Evolutionary conservation across 2,329 filamentous ascomycete species (phyloP).

Genomic region (Penicillium sp.): DNA sequence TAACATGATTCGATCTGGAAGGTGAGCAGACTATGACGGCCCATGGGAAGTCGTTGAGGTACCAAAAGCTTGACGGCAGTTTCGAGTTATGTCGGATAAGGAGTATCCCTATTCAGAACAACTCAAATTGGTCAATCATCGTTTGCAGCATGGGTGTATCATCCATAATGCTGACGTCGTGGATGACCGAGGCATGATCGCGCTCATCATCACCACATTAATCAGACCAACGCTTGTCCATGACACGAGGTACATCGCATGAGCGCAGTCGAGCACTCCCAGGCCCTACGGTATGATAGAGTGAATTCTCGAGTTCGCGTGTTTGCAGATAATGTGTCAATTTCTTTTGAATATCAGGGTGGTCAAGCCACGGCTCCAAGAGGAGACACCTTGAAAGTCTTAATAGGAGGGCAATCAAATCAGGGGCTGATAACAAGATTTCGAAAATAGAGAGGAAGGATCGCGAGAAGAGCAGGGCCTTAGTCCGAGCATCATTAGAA

Average conservation of each 20-base stretch:
- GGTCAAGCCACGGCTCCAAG: conserved; percentile 13
- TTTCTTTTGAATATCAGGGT: conserved; percentile 16
- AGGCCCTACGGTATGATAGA: background rate
- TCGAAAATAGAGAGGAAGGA: conserved; percentile 20
- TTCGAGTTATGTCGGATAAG: conserved; percentile 2
- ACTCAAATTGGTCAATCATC: background rate
- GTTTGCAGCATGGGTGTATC: background rate
- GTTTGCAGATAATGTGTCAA: conserved; percentile 16
- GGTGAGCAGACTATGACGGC: conserved; percentile 1
- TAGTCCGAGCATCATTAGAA: conserved; percentile 42
- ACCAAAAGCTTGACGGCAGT: conserved; percentile 21
- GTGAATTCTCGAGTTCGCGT: background rate
- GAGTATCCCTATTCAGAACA: background rate
- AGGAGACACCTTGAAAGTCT: background rate
- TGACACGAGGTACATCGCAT: background rate
- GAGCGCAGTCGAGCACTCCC: background rate
- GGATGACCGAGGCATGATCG: conserved; percentile 26
- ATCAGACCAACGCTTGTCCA: background rate
- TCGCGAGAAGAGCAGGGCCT: conserved; percentile 21
- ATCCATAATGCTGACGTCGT: conserved; percentile 29
- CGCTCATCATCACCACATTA: conserved; percentile 7
- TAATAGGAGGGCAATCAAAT: conserved; percentile 12
- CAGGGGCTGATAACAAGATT: conserved; percentile 25
- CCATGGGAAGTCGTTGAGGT: conserved; percentile 19
- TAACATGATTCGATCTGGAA: conserved; percentile 11